Evolutionary conservation across 805 yeast species (phyloP).

Genomic region (Candida caryicola): DNA sequence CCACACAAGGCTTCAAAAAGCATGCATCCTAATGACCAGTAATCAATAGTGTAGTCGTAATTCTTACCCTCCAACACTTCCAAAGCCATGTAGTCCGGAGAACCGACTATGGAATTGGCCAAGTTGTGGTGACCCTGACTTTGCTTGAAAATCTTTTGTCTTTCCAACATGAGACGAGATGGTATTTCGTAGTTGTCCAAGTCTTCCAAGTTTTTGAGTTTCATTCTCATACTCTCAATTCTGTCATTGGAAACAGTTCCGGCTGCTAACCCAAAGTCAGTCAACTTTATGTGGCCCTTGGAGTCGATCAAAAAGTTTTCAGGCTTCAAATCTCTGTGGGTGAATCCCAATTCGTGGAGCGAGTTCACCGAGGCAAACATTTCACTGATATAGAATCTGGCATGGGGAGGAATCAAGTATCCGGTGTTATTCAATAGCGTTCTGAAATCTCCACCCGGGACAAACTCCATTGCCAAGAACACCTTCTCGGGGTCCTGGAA

Average conservation of each 20-base stretch:
- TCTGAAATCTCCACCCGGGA: conserved; percentile 99
- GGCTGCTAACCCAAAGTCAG: conserved; percentile 96
- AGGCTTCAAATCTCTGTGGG: conserved; percentile 95
- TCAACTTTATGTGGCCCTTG: conserved; percentile 86
- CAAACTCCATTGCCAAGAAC: conserved; percentile 97
- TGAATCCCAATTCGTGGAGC: conserved; percentile 89
- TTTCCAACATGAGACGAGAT: conserved; percentile 76
- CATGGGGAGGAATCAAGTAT: conserved; percentile 88
- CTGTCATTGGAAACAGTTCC: conserved; percentile 92
- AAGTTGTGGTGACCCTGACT: conserved; percentile 77
- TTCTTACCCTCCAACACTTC: conserved; percentile 93
- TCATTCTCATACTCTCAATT: conserved; percentile 85
- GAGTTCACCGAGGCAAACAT: conserved; percentile 96
- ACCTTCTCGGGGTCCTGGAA: conserved; percentile 91
- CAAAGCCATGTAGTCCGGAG: conserved; percentile 98
- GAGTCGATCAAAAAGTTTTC: conserved; percentile 89
- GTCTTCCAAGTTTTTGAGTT: conserved; percentile 67
- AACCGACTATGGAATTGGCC: conserved; percentile 95
- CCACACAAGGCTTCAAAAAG: conserved; percentile 94
- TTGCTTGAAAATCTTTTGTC: conserved; percentile 83
- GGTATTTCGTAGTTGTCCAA: conserved; percentile 50
- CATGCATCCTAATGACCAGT: conserved; percentile 98
- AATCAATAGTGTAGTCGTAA: conserved; percentile 95
- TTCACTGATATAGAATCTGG: conserved; percentile 90
- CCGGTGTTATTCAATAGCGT: conserved; percentile 92